Percentiles rank a stretch among this genome's conserved stretches.
These are phyloP conservation scores for Thuidium tamariscinum DNA, from an alignment of 225 moss, liverwort and hornwort species.

Conservation along the genomic window DNA sequence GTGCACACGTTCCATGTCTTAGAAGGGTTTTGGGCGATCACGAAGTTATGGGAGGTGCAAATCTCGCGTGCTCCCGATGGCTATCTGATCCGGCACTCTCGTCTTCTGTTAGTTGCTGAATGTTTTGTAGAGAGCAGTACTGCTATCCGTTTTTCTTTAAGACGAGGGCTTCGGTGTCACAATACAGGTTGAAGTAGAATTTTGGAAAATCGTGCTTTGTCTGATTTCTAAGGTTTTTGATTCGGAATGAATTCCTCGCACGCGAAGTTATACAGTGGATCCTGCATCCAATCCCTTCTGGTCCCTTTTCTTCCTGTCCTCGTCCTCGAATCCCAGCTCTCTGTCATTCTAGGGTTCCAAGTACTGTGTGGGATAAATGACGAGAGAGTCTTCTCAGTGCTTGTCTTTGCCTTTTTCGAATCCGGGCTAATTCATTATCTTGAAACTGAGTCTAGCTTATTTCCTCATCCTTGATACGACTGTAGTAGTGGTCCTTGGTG, in stretches of 20 bases:
- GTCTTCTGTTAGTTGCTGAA: background rate
- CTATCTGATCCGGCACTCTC: background rate
- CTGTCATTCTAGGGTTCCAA: background rate
- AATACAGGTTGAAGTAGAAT: background rate
- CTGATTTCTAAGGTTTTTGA: background rate
- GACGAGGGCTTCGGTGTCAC: background rate
- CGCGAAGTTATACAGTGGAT: background rate
- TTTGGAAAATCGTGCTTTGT: background rate
- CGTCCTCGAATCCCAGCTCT: background rate
- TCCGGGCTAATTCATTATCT: background rate
- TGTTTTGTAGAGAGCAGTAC: background rate
- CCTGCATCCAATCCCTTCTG: background rate
- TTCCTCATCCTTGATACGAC: background rate
- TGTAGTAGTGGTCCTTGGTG: background rate
- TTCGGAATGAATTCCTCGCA: background rate
- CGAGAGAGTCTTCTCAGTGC: background rate
- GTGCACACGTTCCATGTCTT: background rate
- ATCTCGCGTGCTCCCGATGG: background rate
- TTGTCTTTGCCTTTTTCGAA: background rate
- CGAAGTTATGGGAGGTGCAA: background rate
- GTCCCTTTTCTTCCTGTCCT: background rate
- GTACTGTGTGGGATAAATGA: background rate
- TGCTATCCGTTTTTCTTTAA: background rate
- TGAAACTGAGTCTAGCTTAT: background rate
- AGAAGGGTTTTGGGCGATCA: background rate